Percentiles rank a stretch among this genome's conserved stretches.
Evolutionary conservation across 202 grass and related monocot species (phyloP).

Genomic region (Zizania palustris): DNA sequence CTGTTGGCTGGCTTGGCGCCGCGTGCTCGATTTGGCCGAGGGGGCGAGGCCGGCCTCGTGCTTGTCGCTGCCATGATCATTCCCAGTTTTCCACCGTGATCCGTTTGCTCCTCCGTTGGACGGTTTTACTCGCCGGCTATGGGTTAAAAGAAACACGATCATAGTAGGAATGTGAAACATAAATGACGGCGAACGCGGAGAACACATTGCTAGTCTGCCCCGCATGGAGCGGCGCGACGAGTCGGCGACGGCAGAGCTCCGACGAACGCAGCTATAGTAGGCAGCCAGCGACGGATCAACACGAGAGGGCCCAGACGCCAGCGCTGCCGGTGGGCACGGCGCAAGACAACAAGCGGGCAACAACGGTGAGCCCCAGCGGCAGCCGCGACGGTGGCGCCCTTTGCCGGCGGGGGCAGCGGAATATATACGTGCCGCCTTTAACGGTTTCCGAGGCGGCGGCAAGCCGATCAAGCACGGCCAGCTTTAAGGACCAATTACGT

Average conservation of each 20-base stretch:
- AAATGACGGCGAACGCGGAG: no score
- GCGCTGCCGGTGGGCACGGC: slow-evolving; percentile 2
- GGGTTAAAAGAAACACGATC: no score
- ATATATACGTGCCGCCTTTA: slow-evolving; percentile 48
- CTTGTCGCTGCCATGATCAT: slow-evolving; percentile 33
- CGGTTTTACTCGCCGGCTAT: no score
- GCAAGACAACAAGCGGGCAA: slow-evolving; percentile 1
- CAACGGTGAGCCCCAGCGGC: slow-evolving; percentile 3
- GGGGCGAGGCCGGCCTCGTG: background rate
- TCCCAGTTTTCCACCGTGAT: slow-evolving; percentile 1
- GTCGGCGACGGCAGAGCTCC: no score
- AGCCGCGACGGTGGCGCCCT: background rate
- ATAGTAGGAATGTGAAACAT: no score
- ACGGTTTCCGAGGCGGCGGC: slow-evolving; percentile 60
- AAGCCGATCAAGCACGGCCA: slow-evolving; percentile 43
- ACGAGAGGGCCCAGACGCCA: background rate
- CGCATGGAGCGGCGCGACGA: background rate
- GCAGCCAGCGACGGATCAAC: slow-evolving; percentile 16
- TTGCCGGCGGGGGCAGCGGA: slow-evolving; percentile 31
- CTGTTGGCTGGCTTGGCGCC: slow-evolving; percentile 29
- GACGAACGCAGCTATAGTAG: background rate
- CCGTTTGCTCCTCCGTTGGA: background rate
- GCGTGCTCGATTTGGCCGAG: background rate
- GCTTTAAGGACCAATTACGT: slow-evolving; percentile 71
- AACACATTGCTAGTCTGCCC: no score